A percentile compares a stretch with the other conserved stretches of the same genome.
These are phyloP conservation scores for Fonsecaea nubica DNA, from an alignment of 2,329 filamentous ascomycete species.

Conservation along the genomic window DNA sequence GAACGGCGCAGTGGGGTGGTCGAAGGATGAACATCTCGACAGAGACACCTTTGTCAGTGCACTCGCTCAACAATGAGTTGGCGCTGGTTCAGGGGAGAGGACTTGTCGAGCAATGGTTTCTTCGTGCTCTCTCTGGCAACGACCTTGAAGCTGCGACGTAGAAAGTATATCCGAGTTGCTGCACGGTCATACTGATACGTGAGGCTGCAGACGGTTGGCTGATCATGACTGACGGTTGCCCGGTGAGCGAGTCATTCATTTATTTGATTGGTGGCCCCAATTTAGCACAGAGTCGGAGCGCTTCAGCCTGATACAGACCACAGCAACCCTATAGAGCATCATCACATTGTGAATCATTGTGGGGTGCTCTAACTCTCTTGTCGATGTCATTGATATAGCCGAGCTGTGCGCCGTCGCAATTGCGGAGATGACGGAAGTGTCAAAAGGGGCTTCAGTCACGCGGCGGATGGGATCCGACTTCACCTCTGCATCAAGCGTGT, in stretches of 20 bases:
- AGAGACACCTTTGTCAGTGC: too few species aligned
- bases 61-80: too few species aligned
- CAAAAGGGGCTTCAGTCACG: conserved; percentile 1
- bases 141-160: too few species aligned
- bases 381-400: neutral
- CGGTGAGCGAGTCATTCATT: neutral
- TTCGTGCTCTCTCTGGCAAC: too few species aligned
- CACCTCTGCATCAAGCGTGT: neutral
- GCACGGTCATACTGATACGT: too few species aligned
- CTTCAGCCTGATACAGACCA: neutral
- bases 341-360: neutral
- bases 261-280: conserved; percentile 6
- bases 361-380: neutral
- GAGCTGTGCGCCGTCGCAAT: neutral
- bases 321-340: neutral
- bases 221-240: too few species aligned
- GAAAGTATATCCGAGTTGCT: too few species aligned
- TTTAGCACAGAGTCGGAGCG: neutral
- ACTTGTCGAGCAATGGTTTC: too few species aligned
- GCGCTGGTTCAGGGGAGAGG: too few species aligned
- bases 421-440: neutral
- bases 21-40: too few species aligned
- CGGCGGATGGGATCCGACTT: neutral
- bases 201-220: too few species aligned
- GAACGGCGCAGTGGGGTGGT: too few species aligned